These are phyloP conservation scores for Rhynchospora breviuscula DNA, from an alignment of 176 grass and related monocot genomes.

Conservation along the genomic window DNA sequence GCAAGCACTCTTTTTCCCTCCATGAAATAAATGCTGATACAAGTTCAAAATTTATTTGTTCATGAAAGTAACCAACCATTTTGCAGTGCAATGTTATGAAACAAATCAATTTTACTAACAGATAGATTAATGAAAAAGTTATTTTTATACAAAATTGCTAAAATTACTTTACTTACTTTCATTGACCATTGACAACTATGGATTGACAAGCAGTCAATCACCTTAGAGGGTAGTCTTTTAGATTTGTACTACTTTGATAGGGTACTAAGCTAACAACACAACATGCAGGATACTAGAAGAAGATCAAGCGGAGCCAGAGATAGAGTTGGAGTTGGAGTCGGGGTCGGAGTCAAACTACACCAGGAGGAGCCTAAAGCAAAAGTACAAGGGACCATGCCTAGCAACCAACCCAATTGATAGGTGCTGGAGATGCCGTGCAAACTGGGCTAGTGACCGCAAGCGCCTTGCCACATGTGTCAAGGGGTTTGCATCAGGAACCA, in stretches of 20 bases:
- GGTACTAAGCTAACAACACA: not conserved
- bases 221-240: not conserved
- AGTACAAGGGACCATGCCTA: conserved; percentile 29
- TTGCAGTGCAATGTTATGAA: not conserved
- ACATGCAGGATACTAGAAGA: conserved; percentile 7
- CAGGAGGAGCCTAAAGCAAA: conserved; percentile 7
- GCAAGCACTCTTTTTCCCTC: conserved; percentile 22
- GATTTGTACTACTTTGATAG: not conserved
- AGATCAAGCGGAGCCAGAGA: not conserved
- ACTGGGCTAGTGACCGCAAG: conserved; percentile 58
- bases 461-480: conserved; percentile 49
- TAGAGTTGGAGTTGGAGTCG: too few relatives aligned
- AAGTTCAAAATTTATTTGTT: not conserved
- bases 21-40: not conserved
- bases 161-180: not conserved
- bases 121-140: not conserved
- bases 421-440: conserved; percentile 60
- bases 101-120: not conserved
- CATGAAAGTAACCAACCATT: not conserved
- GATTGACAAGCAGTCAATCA: not conserved
- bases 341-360: conserved; percentile 13
- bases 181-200: not conserved
- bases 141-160: not conserved
- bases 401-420: conserved; percentile 88
- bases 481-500: conserved; percentile 45